These are phyloP conservation scores for Avena atlantica DNA, from an alignment of 176 grass and related monocot genomes.

Conservation along the genomic window DNA sequence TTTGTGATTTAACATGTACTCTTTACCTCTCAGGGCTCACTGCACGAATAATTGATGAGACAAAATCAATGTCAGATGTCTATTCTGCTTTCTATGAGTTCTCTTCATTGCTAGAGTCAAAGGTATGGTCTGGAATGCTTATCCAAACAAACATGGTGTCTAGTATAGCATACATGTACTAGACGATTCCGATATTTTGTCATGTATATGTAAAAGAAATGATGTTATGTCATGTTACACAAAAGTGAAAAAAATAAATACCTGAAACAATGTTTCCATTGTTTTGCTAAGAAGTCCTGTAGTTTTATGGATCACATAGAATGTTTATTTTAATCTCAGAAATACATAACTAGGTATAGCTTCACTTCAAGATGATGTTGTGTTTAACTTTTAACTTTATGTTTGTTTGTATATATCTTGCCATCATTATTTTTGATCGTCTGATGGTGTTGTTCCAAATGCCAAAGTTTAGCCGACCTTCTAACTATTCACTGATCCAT, in stretches of 20 bases:
- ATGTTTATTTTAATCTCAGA: background rate
- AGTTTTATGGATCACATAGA: background rate
- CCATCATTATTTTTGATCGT: background rate
- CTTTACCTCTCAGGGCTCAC: conserved; percentile 62
- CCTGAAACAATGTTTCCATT: background rate
- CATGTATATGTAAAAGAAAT: conserved; percentile 7
- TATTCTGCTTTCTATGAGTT: conserved; percentile 87
- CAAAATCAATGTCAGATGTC: conserved; percentile 79
- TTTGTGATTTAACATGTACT: conserved; percentile 22
- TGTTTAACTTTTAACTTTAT: background rate
- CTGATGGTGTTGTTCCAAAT: conserved; percentile 1
- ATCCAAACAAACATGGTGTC: conserved; percentile 7
- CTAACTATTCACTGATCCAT: background rate
- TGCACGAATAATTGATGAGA: conserved; percentile 76
- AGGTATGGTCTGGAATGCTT: conserved; percentile 56
- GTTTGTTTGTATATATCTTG: background rate
- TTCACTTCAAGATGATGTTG: background rate
- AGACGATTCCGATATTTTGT: background rate
- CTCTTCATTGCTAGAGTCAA: conserved; percentile 74
- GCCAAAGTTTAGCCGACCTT: background rate
- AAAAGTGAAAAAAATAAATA: background rate
- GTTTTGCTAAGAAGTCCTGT: background rate
- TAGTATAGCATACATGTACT: conserved; percentile 13
- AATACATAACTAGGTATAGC: background rate
- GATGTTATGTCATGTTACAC: background rate